Evolutionary conservation across 2,329 filamentous ascomycete species (phyloP).

Genomic region (Mariannaea sp.): DNA sequence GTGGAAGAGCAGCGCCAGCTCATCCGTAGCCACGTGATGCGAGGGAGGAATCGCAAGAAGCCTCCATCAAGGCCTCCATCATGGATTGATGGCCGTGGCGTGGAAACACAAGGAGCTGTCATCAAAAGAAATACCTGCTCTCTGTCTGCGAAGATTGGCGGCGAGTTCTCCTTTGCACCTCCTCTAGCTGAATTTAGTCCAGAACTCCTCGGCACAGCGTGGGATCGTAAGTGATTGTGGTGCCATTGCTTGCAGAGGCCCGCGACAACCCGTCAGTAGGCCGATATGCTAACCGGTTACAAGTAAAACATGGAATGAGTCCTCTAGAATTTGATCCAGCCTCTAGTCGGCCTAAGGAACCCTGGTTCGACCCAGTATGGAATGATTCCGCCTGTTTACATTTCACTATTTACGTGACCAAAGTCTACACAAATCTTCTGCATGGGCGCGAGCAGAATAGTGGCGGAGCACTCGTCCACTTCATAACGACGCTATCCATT

Average conservation of each 20-base stretch:
- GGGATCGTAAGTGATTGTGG: background rate
- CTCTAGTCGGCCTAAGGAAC: background rate
- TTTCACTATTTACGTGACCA: conserved; percentile 13
- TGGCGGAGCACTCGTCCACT: conserved; percentile 1
- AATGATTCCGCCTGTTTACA: conserved; percentile 11
- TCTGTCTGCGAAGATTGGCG: background rate
- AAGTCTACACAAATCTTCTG: background rate
- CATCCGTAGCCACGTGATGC: conserved; percentile 21
- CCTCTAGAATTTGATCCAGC: background rate
- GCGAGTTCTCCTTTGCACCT: background rate
- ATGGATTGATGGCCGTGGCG: background rate
- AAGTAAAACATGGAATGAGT: conserved; percentile 4
- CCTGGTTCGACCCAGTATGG: conserved; percentile 4
- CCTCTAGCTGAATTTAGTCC: background rate
- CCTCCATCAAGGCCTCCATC: background rate
- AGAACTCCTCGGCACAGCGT: background rate
- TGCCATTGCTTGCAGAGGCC: background rate
- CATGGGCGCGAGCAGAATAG: background rate
- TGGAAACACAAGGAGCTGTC: too few species aligned
- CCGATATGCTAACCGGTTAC: background rate
- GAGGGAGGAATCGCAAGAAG: conserved; percentile 13
- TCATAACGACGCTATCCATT: background rate
- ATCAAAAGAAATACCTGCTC: background rate
- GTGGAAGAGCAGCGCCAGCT: background rate
- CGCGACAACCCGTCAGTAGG: background rate